Percentiles rank a stretch among this genome's conserved stretches.
Conservation (phyloP, 805 yeast species). For the Cyberlindnera bimundalis region DNA sequence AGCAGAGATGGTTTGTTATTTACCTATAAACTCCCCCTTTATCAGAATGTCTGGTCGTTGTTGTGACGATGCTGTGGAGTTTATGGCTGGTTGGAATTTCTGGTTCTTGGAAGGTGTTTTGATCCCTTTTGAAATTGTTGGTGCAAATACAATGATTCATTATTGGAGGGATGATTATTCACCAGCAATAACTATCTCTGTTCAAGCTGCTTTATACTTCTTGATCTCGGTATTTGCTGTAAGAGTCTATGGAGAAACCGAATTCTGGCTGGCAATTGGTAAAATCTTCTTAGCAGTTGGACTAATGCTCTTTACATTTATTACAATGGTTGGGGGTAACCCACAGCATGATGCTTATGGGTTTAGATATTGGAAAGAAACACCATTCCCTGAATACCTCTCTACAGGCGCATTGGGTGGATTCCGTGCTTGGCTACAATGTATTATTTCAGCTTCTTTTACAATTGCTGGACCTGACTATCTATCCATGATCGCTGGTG, state of each 20-base stretch:
- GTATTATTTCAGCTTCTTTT: constrained; percentile 68
- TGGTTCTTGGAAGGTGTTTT: constrained; percentile 72
- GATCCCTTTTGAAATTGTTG: constrained; percentile 80
- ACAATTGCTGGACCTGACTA: constrained; percentile 88
- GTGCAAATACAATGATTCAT: constrained; percentile 74
- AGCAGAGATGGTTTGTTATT: constrained; percentile 76
- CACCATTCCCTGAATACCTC: constrained; percentile 53
- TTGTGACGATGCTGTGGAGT: constrained; percentile 70
- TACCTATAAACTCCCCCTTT: constrained; percentile 77
- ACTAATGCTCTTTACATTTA: constrained; percentile 66
- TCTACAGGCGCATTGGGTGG: constrained; percentile 58
- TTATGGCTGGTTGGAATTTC: constrained; percentile 77
- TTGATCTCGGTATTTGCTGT: constrained; percentile 72
- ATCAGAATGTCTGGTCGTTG: constrained; percentile 71
- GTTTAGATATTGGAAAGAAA: constrained; percentile 51
- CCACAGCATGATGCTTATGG: constrained; percentile 65
- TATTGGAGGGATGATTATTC: constrained; percentile 77
- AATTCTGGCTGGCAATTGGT: constrained; percentile 73
- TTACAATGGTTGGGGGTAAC: constrained; percentile 87
- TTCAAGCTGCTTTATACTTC: constrained; percentile 63
- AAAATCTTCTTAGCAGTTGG: constrained; percentile 76
- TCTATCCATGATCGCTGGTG: constrained; percentile 82
- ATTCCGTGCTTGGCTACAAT: constrained; percentile 68
- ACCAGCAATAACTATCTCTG: constrained; percentile 64
- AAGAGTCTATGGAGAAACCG: constrained; percentile 72